Base-by-base conservation (phyloP, 257 asterid genomes). In the Jacaranda mimosifolia region DNA sequence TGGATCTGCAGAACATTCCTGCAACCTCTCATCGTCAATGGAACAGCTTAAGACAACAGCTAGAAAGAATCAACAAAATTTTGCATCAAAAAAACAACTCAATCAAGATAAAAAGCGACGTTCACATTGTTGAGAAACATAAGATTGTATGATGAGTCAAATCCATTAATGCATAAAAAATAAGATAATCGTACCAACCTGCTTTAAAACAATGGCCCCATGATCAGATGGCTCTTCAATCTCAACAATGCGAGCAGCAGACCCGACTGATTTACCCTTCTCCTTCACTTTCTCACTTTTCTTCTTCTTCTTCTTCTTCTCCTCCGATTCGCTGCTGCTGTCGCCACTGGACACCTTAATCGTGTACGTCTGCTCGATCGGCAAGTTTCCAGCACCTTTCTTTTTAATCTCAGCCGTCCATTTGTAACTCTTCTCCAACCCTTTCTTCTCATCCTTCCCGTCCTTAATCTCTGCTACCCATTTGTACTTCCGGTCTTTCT, bases 371-470 rank as follows among this genome's bases (percentile, higher is more conserved):
- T 84, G 86, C 60, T 87, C 87, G 66, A 86, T 17, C 39, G 94
- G 87, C 15, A 51, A 76, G 32, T 17, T 67, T 9, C 74, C 86
- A 15, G 73, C 83, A 65, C 89, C 91, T 58, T 87, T 93, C 64
- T 91, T 87, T 85, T 90, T 93, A 59, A 93, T 81, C 91, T 93
- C 96, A 21, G 98, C 89, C 64, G 86, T 91, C 91, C 85, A 81
- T 70, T 88, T 87, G 80, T 78, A 86, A 63, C 77, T 88, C 87
- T 80, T 88, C 82, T 78, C 90, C 60, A 49, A 12, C 9, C 85
- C 92, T 43, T 86, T 88, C 85, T 85, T 89, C 88, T 68, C 74
- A 26, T 67, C 72, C 78, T 83, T 85, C 75, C 88, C 92, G 38
- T 77, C 89, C 84, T 90, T 87, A 5, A 90, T 67, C 85, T 93